Evolutionary conservation across 2,329 filamentous ascomycete genomes (phyloP).

Genomic region (Erysiphe pisi): DNA sequence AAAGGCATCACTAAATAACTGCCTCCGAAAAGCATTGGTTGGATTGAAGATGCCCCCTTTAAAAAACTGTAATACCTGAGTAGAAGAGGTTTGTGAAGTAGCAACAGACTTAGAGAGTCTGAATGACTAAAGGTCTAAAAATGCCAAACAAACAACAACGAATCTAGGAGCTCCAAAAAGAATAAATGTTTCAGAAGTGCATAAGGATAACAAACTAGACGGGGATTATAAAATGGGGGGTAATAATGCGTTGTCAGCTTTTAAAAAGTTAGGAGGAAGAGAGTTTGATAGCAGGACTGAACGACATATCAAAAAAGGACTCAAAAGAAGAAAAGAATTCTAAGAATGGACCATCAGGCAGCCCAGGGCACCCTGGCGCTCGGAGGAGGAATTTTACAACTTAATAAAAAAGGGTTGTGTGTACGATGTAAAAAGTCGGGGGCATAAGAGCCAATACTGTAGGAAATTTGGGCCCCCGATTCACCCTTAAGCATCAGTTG

Average conservation of each 20-base stretch:
- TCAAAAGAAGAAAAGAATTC: background rate
- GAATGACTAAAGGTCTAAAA: conserved; percentile 1
- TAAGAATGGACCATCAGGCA: background rate
- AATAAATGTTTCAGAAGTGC: background rate
- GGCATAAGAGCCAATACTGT: too few species aligned
- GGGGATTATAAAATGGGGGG: background rate
- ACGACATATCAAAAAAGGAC: too few species aligned
- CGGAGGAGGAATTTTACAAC: background rate
- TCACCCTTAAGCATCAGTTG: too few species aligned
- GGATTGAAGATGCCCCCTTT: background rate
- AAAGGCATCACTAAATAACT: background rate
- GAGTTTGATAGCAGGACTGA: too few species aligned
- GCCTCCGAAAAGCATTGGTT: background rate
- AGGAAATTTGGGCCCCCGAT: too few species aligned
- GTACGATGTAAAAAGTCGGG: too few species aligned
- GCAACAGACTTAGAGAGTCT: too few species aligned
- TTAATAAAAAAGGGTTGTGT: too few species aligned
- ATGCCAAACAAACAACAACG: background rate
- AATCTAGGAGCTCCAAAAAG: background rate
- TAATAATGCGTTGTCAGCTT: background rate
- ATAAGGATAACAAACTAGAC: background rate
- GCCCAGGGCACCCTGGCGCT: background rate
- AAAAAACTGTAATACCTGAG: background rate
- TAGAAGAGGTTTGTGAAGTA: too few species aligned
- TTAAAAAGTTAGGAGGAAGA: background rate